Evolutionary conservation across 2,329 filamentous ascomycete genomes (phyloP).

Genomic region (Drechslerella stenobrocha): DNA sequence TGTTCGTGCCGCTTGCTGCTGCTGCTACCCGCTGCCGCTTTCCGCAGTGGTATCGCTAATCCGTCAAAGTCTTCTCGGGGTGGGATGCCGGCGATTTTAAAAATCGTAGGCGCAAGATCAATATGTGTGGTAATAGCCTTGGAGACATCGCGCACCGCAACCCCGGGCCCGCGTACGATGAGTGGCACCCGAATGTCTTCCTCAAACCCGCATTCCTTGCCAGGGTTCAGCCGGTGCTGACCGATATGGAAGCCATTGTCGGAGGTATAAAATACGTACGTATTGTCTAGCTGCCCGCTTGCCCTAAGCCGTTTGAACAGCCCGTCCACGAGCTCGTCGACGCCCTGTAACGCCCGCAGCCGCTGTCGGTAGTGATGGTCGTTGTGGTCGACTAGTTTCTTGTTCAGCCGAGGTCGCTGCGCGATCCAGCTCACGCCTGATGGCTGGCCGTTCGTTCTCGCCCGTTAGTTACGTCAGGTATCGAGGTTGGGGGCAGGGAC

Average conservation of each 20-base stretch:
- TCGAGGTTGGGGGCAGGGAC: neutral
- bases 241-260: constrained; percentile 67
- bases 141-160: constrained; percentile 57
- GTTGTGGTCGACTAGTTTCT: constrained; percentile 58
- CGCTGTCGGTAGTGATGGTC: constrained; percentile 62
- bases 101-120: constrained; percentile 66
- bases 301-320: constrained; percentile 58
- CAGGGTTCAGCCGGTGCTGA: constrained; percentile 64
- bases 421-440: constrained; percentile 60
- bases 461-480: neutral
- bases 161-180: constrained; percentile 64
- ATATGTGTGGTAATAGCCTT: constrained; percentile 65
- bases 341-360: constrained; percentile 61
- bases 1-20: constrained; percentile 60
- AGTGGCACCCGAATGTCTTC: constrained; percentile 66
- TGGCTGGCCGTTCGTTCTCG: constrained; percentile 51
- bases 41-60: constrained; percentile 58
- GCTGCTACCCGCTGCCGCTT: constrained; percentile 50
- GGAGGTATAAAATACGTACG: constrained; percentile 66
- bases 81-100: constrained; percentile 58
- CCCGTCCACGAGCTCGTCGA: constrained; percentile 62
- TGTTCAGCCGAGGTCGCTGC: constrained; percentile 57
- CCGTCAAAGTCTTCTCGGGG: constrained; percentile 64
- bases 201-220: constrained; percentile 64
- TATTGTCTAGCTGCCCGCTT: constrained; percentile 56